phyloP scores from a whole-genome alignment of 2,329 filamentous ascomycete species.

The Aspergillus carbonarius region DNA sequence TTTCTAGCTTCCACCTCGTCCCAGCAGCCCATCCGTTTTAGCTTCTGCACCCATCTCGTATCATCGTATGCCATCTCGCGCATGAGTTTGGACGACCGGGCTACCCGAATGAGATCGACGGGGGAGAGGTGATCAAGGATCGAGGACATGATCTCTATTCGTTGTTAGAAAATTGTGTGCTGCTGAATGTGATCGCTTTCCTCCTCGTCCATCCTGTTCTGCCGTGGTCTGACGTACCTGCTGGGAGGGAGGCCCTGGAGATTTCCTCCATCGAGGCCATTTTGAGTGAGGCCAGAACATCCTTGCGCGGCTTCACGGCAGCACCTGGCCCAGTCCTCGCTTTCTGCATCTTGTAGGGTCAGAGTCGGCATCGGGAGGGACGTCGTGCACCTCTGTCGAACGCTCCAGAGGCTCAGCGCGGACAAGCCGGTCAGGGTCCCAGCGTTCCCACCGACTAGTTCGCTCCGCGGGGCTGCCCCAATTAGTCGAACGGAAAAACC shows the following conservation, averaged over 20 bases:
- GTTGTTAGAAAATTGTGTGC: slow-evolving; percentile 23
- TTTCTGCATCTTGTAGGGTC: slow-evolving; percentile 46
- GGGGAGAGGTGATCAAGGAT: slow-evolving; percentile 89
- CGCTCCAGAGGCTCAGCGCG: slow-evolving; percentile 9
- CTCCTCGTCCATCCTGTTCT: neutral
- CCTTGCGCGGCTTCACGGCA: slow-evolving; percentile 40
- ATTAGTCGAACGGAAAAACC: slow-evolving; percentile 2
- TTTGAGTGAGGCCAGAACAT: slow-evolving; percentile 73
- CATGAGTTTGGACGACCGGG: slow-evolving; percentile 79
- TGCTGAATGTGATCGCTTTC: neutral
- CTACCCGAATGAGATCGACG: slow-evolving; percentile 79
- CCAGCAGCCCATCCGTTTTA: slow-evolving; percentile 89
- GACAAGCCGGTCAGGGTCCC: slow-evolving; percentile 12
- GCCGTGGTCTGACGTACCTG: slow-evolving; percentile 56
- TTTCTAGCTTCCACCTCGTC: slow-evolving; percentile 81
- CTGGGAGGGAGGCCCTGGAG: slow-evolving; percentile 74
- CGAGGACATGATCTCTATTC: slow-evolving; percentile 75
- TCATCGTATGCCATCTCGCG: slow-evolving; percentile 99
- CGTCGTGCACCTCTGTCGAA: slow-evolving; percentile 4
- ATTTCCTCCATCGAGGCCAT: slow-evolving; percentile 74
- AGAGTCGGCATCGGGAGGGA: slow-evolving; percentile 28
- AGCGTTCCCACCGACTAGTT: slow-evolving; percentile 9
- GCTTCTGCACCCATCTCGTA: slow-evolving; percentile 83
- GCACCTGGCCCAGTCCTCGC: slow-evolving; percentile 45
- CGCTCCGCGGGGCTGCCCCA: slow-evolving; percentile 13